Conservation (phyloP, 306 rosid species). For the Dalbergia cultrata region DNA sequence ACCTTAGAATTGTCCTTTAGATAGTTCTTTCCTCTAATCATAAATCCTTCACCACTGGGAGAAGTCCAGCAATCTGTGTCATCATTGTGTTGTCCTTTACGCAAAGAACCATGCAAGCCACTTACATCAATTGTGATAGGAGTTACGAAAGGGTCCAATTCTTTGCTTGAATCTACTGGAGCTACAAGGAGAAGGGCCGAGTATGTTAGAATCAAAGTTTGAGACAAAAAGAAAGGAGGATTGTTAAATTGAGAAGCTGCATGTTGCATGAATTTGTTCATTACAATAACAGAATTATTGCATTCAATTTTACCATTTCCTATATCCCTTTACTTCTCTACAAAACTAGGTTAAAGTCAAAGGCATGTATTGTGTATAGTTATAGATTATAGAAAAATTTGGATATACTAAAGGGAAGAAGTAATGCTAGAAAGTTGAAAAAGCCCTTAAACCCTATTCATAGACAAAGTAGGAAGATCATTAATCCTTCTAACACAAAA, state of each 20-base stretch:
- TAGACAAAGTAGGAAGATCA: background rate
- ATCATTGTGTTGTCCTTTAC: conserved; percentile 61
- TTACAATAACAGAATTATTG: background rate
- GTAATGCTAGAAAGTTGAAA: background rate
- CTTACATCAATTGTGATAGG: conserved; percentile 61
- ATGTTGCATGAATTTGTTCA: background rate
- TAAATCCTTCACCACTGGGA: conserved; percentile 81
- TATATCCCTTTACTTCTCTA: background rate
- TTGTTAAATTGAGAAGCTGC: conserved; percentile 20
- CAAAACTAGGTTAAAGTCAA: background rate
- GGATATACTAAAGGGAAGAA: background rate
- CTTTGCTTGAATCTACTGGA: conserved; percentile 54
- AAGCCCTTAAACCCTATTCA: background rate
- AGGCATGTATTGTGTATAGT: background rate
- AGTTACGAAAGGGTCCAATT: conserved; percentile 59
- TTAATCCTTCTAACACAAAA: too few species aligned
- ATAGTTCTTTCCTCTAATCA: conserved; percentile 93
- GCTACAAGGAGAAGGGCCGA: conserved; percentile 57
- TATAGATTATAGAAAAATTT: background rate
- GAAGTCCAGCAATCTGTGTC: conserved; percentile 87
- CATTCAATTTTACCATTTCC: background rate
- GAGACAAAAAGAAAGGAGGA: background rate
- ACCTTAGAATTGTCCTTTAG: conserved; percentile 90
- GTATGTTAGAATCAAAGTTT: conserved; percentile 15
- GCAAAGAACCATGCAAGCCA: conserved; percentile 65